Conservation (phyloP, 345 rosid species). For the Microcos paniculata region DNA sequence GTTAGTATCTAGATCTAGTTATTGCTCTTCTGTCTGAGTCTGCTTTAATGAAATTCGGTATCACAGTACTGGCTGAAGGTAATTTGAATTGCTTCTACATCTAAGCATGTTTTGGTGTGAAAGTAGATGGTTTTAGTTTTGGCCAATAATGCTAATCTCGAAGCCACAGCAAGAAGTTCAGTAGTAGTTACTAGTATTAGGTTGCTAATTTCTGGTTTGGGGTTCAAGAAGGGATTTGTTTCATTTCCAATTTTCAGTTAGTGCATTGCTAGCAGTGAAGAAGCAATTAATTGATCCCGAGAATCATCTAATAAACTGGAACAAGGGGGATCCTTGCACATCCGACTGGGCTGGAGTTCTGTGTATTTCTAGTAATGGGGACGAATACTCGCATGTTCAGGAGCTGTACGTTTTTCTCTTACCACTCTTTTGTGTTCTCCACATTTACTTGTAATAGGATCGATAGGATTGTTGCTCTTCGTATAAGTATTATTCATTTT, state of each 20-base stretch:
- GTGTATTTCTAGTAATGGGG: slow-evolving; percentile 50
- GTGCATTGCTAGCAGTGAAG: slow-evolving; percentile 55
- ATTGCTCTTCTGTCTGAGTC: too few relatives aligned
- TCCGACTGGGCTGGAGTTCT: slow-evolving; percentile 79
- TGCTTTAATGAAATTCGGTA: neutral
- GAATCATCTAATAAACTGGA: slow-evolving; percentile 61
- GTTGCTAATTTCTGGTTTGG: neutral
- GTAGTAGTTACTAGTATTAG: neutral
- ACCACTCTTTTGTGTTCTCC: slow-evolving; percentile 10
- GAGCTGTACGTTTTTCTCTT: slow-evolving; percentile 60
- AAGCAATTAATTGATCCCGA: slow-evolving; percentile 50
- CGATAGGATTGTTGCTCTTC: neutral
- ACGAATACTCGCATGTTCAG: slow-evolving; percentile 61
- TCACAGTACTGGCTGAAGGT: too few relatives aligned
- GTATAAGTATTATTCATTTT: neutral
- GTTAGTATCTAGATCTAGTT: too few relatives aligned
- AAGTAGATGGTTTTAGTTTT: neutral
- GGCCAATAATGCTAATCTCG: neutral
- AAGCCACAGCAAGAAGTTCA: neutral
- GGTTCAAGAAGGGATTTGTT: slow-evolving; percentile 7
- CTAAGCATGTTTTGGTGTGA: neutral
- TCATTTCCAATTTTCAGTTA: slow-evolving; percentile 49
- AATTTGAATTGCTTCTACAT: neutral
- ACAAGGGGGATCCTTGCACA: slow-evolving; percentile 76
- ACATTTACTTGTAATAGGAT: neutral